Evolutionary conservation across 257 asterid species (phyloP).

Genomic region (Solanum etuberosum): DNA sequence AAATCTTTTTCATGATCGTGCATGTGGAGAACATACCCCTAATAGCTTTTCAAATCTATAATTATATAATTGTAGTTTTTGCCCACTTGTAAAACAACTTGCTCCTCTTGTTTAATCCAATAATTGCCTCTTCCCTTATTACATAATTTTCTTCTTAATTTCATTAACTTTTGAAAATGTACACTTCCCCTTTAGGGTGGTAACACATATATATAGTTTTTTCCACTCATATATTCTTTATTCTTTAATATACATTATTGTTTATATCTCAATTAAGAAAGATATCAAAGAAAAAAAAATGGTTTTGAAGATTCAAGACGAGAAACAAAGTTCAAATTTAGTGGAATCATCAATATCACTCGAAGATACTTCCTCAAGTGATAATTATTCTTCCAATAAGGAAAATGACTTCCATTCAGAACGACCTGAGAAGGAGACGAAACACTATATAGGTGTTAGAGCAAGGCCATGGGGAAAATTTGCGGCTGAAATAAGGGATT

Average conservation of each 20-base stretch:
- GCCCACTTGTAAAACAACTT: neutral
- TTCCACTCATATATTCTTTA: neutral
- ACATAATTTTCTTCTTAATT: neutral
- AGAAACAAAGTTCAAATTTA: neutral
- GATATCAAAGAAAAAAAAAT: neutral
- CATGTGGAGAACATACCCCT: neutral
- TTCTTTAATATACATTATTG: neutral
- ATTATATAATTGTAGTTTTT: neutral
- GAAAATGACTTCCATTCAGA: neutral
- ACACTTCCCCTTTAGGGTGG: neutral
- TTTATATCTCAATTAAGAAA: neutral
- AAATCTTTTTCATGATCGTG: neutral
- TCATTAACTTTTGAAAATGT: neutral
- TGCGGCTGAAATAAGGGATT: conserved; percentile 33
- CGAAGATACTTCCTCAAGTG: neutral
- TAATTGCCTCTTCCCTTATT: neutral
- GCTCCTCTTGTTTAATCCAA: neutral
- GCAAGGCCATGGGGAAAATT: conserved; percentile 30
- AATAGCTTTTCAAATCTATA: neutral
- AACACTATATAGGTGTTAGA: conserved; percentile 21
- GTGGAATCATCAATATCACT: neutral
- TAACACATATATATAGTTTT: neutral
- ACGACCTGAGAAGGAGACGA: neutral
- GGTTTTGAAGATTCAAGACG: neutral
- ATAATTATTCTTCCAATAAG: neutral